Evolutionary conservation across 2,329 filamentous ascomycete genomes (phyloP), one percentile per base, ranked within the genome.

Genomic region (Didymella sp.): DNA sequence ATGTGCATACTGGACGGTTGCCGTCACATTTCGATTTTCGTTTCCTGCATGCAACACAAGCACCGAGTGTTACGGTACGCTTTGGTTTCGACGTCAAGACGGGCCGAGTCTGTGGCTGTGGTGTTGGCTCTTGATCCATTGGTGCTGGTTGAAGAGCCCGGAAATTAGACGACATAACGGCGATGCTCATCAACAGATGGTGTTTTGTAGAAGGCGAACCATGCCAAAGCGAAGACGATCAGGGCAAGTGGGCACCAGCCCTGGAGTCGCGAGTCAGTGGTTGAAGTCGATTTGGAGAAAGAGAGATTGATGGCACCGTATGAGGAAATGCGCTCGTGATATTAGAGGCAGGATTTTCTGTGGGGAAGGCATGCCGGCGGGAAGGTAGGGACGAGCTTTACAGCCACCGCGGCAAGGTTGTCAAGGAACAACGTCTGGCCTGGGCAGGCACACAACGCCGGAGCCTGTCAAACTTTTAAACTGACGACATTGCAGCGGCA

Each of bases 11-110:
- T 5, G 71, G 71, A 40, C 71, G 71, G 25, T 38, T 61, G 38
- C 71, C 71, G 62, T 74, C 69, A 46, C 71, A 74, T 58, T 74
- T 74, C 12, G 72, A 74, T 43, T 74, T 74, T 31, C 72, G 61
- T 60, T 73, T 72, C 19, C 72, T 47, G 60, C 72, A 74, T 6
- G 72, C 70, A 22, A 72, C 69, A 62, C 70, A 74, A 6, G 72
- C 72, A 37, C 72, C 70, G n/a, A 74, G 65, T 15, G 70, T 74
- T 11, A 74, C 69, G 4, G 70, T 74, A 37, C 72, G 62, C 51
- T 74, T 74, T 5, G 72, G 72, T 45, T 74, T 74, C 21, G 67
- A 68, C 2, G 64, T 64, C 37, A 71, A 35, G 15, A 63, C 22
- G 11, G 65, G 69, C 19, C 64, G 65, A 22, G 45, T 51, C 35